phyloP scores from a whole-genome alignment of 1,284 basidiomycete species.

The Tylopilus sp. region DNA sequence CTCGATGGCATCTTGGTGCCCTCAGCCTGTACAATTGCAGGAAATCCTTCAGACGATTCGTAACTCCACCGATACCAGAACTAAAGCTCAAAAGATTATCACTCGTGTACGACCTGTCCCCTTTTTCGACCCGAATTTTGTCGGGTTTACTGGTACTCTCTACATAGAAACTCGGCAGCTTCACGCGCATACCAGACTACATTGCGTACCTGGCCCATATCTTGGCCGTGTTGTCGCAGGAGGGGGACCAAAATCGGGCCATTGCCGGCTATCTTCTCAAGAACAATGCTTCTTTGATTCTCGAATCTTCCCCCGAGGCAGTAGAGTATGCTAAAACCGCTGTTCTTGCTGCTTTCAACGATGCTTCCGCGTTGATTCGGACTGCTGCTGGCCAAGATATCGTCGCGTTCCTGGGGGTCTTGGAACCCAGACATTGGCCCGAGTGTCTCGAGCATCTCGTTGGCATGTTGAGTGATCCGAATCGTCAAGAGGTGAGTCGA shows the following conservation, averaged over 20 bases:
- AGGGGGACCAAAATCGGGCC: slow-evolving; percentile 92
- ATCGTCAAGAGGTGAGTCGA: slow-evolving; percentile 84
- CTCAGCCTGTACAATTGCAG: slow-evolving; percentile 80
- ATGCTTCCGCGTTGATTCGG: slow-evolving; percentile 86
- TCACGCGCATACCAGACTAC: slow-evolving; percentile 93
- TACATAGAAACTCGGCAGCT: slow-evolving; percentile 86
- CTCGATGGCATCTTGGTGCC: slow-evolving; percentile 75
- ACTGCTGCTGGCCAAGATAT: slow-evolving; percentile 94
- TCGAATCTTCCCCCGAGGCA: slow-evolving; percentile 72
- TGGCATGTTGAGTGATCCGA: slow-evolving; percentile 80
- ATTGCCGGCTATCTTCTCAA: slow-evolving; percentile 98
- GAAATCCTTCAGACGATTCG: slow-evolving; percentile 88
- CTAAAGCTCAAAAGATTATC: slow-evolving; percentile 77
- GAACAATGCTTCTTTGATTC: slow-evolving; percentile 88
- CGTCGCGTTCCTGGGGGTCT: slow-evolving; percentile 85
- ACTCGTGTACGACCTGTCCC: slow-evolving; percentile 68
- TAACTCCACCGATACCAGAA: slow-evolving; percentile 82
- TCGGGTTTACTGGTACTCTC: slow-evolving; percentile 36
- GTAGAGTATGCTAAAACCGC: slow-evolving; percentile 85
- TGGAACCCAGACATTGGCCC: slow-evolving; percentile 93
- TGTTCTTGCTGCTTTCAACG: slow-evolving; percentile 85
- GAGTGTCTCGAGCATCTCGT: slow-evolving; percentile 90
- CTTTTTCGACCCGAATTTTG: slow-evolving; percentile 28
- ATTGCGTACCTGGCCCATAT: slow-evolving; percentile 97
- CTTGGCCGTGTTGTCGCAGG: slow-evolving; percentile 81